Evolutionary conservation across 2,329 filamentous ascomycete genomes (phyloP), one percentile per base, ranked within the genome.

Genomic region (Penicillium sp.): DNA sequence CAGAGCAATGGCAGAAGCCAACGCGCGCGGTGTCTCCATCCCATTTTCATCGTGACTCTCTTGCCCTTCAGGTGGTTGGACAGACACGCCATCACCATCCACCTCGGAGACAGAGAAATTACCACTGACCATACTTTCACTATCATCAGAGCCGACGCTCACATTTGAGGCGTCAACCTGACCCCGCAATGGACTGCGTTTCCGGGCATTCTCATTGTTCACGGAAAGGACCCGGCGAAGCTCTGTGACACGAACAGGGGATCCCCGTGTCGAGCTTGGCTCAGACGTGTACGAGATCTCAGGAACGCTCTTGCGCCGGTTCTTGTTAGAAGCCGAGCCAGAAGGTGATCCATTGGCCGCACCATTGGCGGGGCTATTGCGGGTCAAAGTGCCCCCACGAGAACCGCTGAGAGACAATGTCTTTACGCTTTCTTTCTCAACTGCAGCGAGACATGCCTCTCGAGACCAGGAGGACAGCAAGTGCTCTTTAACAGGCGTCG

Each of bases 381-480:
- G 59, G 30, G 52, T 49, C 32, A 55, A 37, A 9, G 77, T 84
- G 28, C 77, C 82, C 1, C 76, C 73, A 46, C 77, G 79, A 2
- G 87, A 93, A 14, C 86, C 87, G 37, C 72, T 84, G 37, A 93
- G 68, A 3, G 87, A 94, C 9, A 77, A 76, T 0, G 84, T 78
- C 52, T 82, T 85, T 52, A 80, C 80, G 33, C 73, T 76, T 38
- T 84, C 71, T 41, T 71, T 78, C 42, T 84, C 79, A 32, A 85
- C 74, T 25, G 77, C 72, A 8, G 80, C 76, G 35, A 92, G 68
- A 20, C 84, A 84, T 10, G 71, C 66, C 14, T 94, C 88, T 55
- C 81, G 80, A 26, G 79, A 83, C 90, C 90, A 95, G 32, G 85
- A 77, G 13, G 76, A 71, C 40, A 87, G 68, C 76, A 95, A 85